Base-by-base conservation (phyloP, 164 flowering plant species). In the Sedum album region DNA sequence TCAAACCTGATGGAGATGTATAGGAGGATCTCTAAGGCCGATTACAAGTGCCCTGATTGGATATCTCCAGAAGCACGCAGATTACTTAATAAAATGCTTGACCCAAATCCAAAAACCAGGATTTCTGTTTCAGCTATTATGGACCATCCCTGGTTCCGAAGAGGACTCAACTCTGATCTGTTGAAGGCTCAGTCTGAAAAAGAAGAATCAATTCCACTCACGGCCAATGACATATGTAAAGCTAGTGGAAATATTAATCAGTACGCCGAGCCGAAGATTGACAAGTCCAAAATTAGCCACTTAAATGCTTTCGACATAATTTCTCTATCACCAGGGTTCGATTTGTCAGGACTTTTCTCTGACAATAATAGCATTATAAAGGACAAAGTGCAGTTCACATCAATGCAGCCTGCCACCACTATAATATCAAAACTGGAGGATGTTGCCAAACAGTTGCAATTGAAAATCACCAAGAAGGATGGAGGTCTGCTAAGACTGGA, bases 221-320 rank as follows among this genome's bases (percentile, higher is more conserved):
- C 72, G 21, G 53, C 65, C 21, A 57, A 70, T 57, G 66, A 63
- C n/a, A 62, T 57, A 28, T 64, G 57, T 31, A 44, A 20, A 31
- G 46, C 51, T 51, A 28, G 6, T 20, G 66, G 44, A 68, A 42
- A 60, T 51, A 39, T 4, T 18, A 21, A 20, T 55, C 38, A 31
- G 44, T 53, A 63, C 30, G 30, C 63, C 14, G 74, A 51, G 30
- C 38, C 66, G n/a, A 67, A 68, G 44, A 46, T 31, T 30, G 77
- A 74, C 26, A 2, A 36, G 28, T 15, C 33, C 6, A 80, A 71
- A 48, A 74, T 72, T 26, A 15, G 66, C 30, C 74, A 73, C 44
- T 66, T 80, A 68, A 84, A 84, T 71, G 87, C 87, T 26, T 84
- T 84, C 69, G 84, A 82, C 60, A 79, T 84, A n/a, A 84, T 84